A percentile compares a stretch with the other conserved stretches of the same genome.
phyloP scores from a whole-genome alignment of 2,329 filamentous ascomycete species.

The Alternaria sp. region DNA sequence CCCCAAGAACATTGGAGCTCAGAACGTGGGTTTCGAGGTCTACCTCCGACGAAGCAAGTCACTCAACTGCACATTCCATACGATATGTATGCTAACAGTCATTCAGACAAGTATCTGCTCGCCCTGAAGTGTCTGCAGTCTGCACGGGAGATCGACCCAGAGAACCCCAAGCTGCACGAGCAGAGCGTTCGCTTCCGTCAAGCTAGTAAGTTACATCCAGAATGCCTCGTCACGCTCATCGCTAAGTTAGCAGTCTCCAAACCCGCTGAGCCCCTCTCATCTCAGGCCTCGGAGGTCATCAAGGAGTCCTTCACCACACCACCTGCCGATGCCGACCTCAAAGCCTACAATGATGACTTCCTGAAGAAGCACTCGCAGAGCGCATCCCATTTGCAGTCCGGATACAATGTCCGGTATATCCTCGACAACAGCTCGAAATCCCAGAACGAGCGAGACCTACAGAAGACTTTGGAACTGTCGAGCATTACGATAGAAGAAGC shows the following conservation, averaged over 20 bases:
- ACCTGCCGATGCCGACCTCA: constrained; percentile 62
- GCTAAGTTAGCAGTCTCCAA: constrained; percentile 34
- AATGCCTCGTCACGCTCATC: neutral
- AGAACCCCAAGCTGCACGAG: constrained; percentile 75
- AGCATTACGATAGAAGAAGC: constrained; percentile 64
- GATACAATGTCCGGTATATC: constrained; percentile 64
- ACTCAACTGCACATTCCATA: neutral
- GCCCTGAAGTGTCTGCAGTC: constrained; percentile 85
- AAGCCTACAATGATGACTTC: constrained; percentile 71
- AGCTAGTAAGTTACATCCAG: constrained; percentile 47
- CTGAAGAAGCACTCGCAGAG: constrained; percentile 67
- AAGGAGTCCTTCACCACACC: constrained; percentile 70
- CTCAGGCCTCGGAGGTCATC: constrained; percentile 72
- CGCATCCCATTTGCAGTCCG: constrained; percentile 67
- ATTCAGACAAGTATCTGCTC: constrained; percentile 80
- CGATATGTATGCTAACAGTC: neutral
- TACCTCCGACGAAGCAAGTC: constrained; percentile 80
- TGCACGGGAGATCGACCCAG: constrained; percentile 70
- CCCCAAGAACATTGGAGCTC: constrained; percentile 79
- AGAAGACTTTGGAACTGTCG: constrained; percentile 62
- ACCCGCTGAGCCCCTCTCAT: constrained; percentile 60
- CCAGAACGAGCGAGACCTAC: constrained; percentile 67
- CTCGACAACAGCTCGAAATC: constrained; percentile 64
- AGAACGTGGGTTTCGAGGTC: constrained; percentile 88
- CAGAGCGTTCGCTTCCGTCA: constrained; percentile 74